Evolutionary conservation across 805 yeast species (phyloP).

Genomic region (Pichia manshurica): DNA sequence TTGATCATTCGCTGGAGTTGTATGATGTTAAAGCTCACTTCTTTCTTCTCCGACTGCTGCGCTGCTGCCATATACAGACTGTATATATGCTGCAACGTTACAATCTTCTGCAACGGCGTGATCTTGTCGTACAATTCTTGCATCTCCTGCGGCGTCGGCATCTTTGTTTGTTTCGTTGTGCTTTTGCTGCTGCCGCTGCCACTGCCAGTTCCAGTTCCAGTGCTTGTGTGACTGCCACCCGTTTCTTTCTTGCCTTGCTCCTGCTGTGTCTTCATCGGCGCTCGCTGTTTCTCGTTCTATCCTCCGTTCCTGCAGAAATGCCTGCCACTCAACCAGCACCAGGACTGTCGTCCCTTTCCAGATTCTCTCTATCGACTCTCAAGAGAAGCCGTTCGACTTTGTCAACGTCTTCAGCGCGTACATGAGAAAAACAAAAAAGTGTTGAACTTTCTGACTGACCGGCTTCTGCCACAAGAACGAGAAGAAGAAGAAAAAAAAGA

Average conservation of each 20-base stretch:
- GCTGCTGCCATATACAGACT: conserved; percentile 32
- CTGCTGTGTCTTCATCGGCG: not conserved
- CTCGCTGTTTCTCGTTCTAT: not conserved
- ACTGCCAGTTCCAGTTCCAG: not conserved
- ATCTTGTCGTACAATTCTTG: conserved; percentile 26
- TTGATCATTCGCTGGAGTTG: conserved; percentile 33
- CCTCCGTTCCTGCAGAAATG: not conserved
- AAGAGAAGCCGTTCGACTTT: not conserved
- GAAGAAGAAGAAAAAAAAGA: too few relatives aligned
- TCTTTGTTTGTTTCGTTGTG: conserved; percentile 11
- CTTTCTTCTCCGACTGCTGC: conserved; percentile 30
- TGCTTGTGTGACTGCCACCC: not conserved
- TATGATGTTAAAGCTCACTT: conserved; percentile 32
- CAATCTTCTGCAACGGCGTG: conserved; percentile 32
- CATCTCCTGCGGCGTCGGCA: conserved; percentile 28
- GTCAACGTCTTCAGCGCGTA: not conserved
- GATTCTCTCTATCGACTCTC: too few relatives aligned
- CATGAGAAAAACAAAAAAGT: not conserved
- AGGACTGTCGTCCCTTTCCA: not conserved
- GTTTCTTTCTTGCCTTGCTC: not conserved
- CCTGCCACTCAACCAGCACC: too few relatives aligned
- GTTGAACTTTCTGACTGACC: not conserved
- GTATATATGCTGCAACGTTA: conserved; percentile 33
- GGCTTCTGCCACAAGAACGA: too few relatives aligned
- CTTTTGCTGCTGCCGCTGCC: not conserved